phyloP scores from a whole-genome alignment of 2,329 filamentous ascomycete species.

The Claviceps purpurea region DNA sequence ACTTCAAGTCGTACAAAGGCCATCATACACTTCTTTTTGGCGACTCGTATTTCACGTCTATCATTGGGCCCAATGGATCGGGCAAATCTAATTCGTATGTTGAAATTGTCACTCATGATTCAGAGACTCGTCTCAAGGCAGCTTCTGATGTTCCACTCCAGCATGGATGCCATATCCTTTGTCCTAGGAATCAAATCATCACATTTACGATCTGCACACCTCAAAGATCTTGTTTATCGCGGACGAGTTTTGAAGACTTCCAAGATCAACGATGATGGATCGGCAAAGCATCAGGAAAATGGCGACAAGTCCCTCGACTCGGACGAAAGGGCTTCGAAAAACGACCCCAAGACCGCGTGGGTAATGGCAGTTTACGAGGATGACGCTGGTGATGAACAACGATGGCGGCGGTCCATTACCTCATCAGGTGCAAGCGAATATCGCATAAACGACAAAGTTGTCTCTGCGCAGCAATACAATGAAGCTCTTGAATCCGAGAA shows the following conservation, averaged over 20 bases:
- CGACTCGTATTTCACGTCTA: slow-evolving; percentile 97
- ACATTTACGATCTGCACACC: slow-evolving; percentile 85
- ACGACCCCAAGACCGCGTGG: slow-evolving; percentile 90
- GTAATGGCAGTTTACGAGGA: slow-evolving; percentile 99
- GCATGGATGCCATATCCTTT: slow-evolving; percentile 99
- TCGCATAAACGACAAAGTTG: slow-evolving; percentile 83
- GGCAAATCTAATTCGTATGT: slow-evolving; percentile 94
- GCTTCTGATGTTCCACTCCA: slow-evolving; percentile 21
- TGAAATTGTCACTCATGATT: not conserved
- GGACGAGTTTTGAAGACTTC: slow-evolving; percentile 85
- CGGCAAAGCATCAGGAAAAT: slow-evolving; percentile 50
- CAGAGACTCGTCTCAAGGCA: not conserved
- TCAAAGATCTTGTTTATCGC: slow-evolving; percentile 91
- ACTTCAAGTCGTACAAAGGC: slow-evolving; percentile 99
- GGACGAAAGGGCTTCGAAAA: slow-evolving; percentile 52
- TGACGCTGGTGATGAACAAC: slow-evolving; percentile 85
- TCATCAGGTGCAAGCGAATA: slow-evolving; percentile 84
- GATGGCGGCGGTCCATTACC: slow-evolving; percentile 93
- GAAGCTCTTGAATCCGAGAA: slow-evolving; percentile 84
- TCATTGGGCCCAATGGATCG: slow-evolving; percentile 98
- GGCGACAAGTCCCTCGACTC: slow-evolving; percentile 47
- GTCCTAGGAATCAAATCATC: slow-evolving; percentile 97
- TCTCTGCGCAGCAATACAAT: slow-evolving; percentile 87
- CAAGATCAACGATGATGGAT: slow-evolving; percentile 83
- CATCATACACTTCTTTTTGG: slow-evolving; percentile 90